Evolutionary conservation across 106 monocot genomes (phyloP).

Genomic region (Narthecium ossifragum): DNA sequence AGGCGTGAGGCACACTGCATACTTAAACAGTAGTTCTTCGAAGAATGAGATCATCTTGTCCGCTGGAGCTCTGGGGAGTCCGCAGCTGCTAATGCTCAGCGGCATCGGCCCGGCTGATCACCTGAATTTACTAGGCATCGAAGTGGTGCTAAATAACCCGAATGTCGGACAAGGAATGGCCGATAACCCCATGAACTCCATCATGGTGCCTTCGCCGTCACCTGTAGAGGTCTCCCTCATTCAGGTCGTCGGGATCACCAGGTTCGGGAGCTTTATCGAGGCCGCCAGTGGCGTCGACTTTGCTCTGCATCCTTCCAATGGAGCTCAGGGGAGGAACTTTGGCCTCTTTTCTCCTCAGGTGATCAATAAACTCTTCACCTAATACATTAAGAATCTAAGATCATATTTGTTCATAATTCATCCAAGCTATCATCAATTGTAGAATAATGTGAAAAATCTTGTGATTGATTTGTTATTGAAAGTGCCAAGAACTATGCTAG

Average conservation of each 20-base stretch:
- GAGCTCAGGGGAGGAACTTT: too few species aligned
- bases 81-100: constrained; percentile 80
- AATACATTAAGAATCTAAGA: too few species aligned
- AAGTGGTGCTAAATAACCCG: constrained; percentile 41
- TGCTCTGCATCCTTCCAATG: too few species aligned
- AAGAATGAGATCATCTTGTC: constrained; percentile 75
- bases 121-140: constrained; percentile 40
- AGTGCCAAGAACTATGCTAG: too few species aligned
- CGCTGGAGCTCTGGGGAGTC: constrained; percentile 74
- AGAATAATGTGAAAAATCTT: too few species aligned
- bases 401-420: too few species aligned
- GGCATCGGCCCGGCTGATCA: constrained; percentile 70
- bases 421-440: too few species aligned
- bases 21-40: constrained; percentile 1
- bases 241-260: constrained; percentile 89
- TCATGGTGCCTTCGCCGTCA: constrained; percentile 68
- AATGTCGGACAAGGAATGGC: constrained; percentile 72
- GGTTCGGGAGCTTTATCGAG: constrained; percentile 73
- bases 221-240: constrained; percentile 69
- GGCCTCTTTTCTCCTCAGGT: too few species aligned
- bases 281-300: constrained; percentile 84
- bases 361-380: too few species aligned
- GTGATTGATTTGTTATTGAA: too few species aligned
- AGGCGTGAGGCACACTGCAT: constrained; percentile 29
- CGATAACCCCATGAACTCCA: constrained; percentile 89